Evolutionary conservation across 257 asterid species (phyloP).

Genomic region (Paulownia fortunei): DNA sequence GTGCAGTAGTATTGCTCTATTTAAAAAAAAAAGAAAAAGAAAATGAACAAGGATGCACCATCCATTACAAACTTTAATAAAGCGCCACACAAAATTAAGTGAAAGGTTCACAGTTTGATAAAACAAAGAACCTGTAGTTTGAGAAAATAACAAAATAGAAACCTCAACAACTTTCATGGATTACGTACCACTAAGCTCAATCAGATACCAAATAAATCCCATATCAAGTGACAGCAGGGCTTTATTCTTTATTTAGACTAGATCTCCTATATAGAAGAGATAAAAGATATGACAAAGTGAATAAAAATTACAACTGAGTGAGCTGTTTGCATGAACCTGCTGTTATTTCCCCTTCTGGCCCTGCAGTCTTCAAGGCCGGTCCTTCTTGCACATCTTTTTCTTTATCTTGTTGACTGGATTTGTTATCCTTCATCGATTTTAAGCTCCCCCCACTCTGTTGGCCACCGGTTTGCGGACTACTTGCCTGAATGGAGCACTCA

Average conservation of each 20-base stretch:
- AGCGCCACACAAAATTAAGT: not conserved
- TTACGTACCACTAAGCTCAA: constrained; percentile 12
- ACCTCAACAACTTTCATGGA: not conserved
- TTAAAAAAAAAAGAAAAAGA: not conserved
- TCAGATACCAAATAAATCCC: not conserved
- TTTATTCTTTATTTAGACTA: not conserved
- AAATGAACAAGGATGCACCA: not conserved
- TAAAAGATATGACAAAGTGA: not conserved
- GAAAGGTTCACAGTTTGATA: not conserved
- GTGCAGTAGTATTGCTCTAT: constrained; percentile 1
- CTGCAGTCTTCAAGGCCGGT: constrained; percentile 80
- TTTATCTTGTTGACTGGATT: constrained; percentile 67
- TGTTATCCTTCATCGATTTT: constrained; percentile 81
- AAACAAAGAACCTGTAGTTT: not conserved
- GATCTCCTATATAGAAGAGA: not conserved
- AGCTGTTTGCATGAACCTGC: constrained; percentile 65
- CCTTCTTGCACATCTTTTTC: constrained; percentile 80
- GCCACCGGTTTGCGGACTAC: constrained; percentile 91
- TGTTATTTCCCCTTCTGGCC: constrained; percentile 95
- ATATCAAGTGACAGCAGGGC: not conserved
- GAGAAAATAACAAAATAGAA: constrained; percentile 1
- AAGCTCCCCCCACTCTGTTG: constrained; percentile 85
- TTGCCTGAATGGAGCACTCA: constrained; percentile 57
- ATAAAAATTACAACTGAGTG: constrained; percentile 11
- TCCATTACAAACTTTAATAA: constrained; percentile 1